Evolutionary conservation across 192 early-diverging fungal genomes (phyloP).

Genomic region (Phycomyces nitens): DNA sequence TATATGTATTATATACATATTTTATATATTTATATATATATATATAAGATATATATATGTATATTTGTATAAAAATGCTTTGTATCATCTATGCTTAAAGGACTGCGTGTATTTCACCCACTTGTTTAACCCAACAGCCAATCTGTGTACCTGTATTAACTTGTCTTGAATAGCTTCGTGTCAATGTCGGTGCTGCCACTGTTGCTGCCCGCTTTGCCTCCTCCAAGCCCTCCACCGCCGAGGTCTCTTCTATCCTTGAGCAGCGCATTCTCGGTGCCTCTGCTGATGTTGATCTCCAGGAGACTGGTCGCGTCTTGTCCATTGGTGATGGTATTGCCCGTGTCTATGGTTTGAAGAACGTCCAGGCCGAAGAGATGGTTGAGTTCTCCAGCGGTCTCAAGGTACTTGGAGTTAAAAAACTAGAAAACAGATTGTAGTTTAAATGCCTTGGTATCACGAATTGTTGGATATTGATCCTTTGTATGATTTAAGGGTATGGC

Average conservation of each 20-base stretch:
- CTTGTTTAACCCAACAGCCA: no score
- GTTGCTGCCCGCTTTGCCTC: conserved; percentile 53
- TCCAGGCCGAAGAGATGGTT: conserved; percentile 99
- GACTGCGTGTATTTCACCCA: no score
- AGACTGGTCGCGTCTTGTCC: conserved; percentile 98
- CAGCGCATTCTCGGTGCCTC: conserved; percentile 90
- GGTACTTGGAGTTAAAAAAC: conserved; percentile 40
- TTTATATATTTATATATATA: no score
- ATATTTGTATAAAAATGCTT: no score
- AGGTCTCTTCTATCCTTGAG: conserved; percentile 97
- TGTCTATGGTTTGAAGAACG: conserved; percentile 97
- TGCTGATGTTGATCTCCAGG: conserved; percentile 85
- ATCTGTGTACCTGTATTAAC: not conserved
- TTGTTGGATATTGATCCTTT: not conserved
- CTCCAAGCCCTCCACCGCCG: conserved; percentile 75
- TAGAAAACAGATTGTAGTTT: no score
- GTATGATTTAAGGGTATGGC: conserved; percentile 99
- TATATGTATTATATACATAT: not conserved
- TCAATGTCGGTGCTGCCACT: conserved; percentile 50
- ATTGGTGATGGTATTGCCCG: conserved; percentile 99
- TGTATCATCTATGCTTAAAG: no score
- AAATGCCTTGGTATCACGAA: no score
- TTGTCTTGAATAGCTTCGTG: conserved; percentile 39
- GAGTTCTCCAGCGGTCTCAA: conserved; percentile 99
- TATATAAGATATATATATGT: no score